phyloP scores from a whole-genome alignment of 208 protist genomes.

The Wallacemonas sp. region DNA sequence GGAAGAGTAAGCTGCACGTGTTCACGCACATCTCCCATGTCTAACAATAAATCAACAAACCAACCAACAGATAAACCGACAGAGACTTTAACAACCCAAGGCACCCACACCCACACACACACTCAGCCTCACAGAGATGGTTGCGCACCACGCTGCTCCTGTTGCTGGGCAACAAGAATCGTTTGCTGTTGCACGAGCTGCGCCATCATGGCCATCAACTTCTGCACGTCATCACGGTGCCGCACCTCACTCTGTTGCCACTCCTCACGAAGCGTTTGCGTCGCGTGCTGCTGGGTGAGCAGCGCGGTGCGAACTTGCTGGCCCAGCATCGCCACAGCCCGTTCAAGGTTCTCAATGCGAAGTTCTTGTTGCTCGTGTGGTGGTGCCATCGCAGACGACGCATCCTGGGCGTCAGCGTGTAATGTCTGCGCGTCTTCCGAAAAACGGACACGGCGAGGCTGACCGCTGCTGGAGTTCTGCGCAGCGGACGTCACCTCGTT shows the following conservation, averaged over 20 bases:
- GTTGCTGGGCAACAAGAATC: conserved; percentile 19
- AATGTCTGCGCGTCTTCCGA: neutral
- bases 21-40: no score
- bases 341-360: conserved; percentile 62
- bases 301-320: conserved; percentile 41
- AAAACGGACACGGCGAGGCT: neutral
- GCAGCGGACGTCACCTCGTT: neutral
- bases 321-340: conserved; percentile 45
- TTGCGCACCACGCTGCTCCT: conserved; percentile 20
- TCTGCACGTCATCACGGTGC: conserved; percentile 43
- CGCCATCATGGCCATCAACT: conserved; percentile 48
- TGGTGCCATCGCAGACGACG: no score
- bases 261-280: conserved; percentile 28
- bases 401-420: no score
- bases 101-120: no score
- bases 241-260: conserved; percentile 31
- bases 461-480: neutral
- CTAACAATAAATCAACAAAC: no score
- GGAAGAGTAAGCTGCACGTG: no score
- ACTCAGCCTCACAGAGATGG: no score
- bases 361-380: conserved; percentile 17
- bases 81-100: no score
- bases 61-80: no score
- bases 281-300: conserved; percentile 23
- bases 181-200: conserved; percentile 42